Evolutionary conservation across 176 grass and related monocot genomes (phyloP), one percentile per base, ranked within the genome.

Genomic region (Avena atlantica): DNA sequence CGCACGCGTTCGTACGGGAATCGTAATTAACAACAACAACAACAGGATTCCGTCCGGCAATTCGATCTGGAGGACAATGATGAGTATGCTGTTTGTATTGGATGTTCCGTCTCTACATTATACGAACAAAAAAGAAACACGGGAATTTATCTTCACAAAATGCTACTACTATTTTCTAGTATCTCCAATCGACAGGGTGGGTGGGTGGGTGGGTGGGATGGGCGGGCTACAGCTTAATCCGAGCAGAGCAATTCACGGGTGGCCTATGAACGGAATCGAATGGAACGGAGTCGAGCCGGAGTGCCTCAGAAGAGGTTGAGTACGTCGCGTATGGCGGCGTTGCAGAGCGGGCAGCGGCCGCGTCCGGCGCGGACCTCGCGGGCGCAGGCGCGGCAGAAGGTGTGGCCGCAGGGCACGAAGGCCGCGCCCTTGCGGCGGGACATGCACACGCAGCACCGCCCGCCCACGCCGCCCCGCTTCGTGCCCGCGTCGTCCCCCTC

Each of bases 401-500:
- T 97, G 90, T 97, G 94, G 71, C 94, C 94, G 77, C 94, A 97
- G 19, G 94, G 94, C 31, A 97, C 85, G 79, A 97, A 97, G 1
- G 94, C 94, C 5, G 92, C 92, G 34, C 92, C 94, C 78, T 94
- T 94, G 88, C 91, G 83, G 16, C 88, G 84, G 29, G 87, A 78
- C 77, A 97, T 92, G 88, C 94, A 97, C 76, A 97, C 92, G 90
- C 94, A 97, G 89, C 94, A 97, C 83, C 81, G 75, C 79, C 56
- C 76, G 1, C 47, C 86, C 74, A 71, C 59, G 47, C 53, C 70
- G 25, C 27, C 31, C 37, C 37, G 37, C 37, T 42, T 42, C 64
- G 13, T 3, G 11, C 49, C 11, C 9, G 11, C 37, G 17, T 2
- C 57, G 25, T 31, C 64, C 6, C 84, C 79, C 10, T 23, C 8